phyloP scores from a whole-genome alignment of 1,284 basidiomycete species.

The Trichosporon sp. region DNA sequence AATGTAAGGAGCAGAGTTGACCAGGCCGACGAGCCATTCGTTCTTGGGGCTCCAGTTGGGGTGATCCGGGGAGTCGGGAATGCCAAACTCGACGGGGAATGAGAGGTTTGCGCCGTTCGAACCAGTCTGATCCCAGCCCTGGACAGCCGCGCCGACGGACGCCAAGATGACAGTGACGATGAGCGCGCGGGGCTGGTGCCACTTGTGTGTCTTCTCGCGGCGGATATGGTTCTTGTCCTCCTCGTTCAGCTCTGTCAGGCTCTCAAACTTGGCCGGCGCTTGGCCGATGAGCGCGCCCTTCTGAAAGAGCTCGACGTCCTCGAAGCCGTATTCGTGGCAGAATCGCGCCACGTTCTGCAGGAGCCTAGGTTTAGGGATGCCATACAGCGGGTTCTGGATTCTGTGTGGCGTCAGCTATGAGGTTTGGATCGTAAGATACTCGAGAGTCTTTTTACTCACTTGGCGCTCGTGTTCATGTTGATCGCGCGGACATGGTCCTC shows the following conservation, averaged over 20 bases:
- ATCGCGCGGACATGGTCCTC: slow-evolving; percentile 4
- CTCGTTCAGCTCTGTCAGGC: slow-evolving; percentile 55
- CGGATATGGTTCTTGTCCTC: slow-evolving; percentile 55
- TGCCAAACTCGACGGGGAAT: slow-evolving; percentile 61
- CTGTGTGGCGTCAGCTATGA: slow-evolving; percentile 5
- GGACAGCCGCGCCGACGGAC: slow-evolving; percentile 34
- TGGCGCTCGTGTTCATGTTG: slow-evolving; percentile 9
- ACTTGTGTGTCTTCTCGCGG: slow-evolving; percentile 59
- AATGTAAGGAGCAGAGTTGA: slow-evolving; percentile 44
- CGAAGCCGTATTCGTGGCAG: slow-evolving; percentile 50
- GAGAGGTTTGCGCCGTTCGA: slow-evolving; percentile 58
- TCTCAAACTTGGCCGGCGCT: slow-evolving; percentile 52
- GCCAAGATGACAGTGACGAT: slow-evolving; percentile 24
- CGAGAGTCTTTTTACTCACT: not conserved
- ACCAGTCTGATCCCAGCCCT: slow-evolving; percentile 45
- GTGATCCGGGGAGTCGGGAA: slow-evolving; percentile 30
- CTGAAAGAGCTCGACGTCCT: slow-evolving; percentile 48
- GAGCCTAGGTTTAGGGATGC: slow-evolving; percentile 45
- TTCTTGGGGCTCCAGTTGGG: slow-evolving; percentile 47
- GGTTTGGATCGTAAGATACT: not conserved
- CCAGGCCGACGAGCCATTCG: slow-evolving; percentile 63
- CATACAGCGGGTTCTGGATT: slow-evolving; percentile 34
- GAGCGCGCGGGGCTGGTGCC: slow-evolving; percentile 54
- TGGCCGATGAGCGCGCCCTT: slow-evolving; percentile 64
- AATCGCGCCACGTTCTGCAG: slow-evolving; percentile 57